These are phyloP conservation scores for Tolypocladium tropicale DNA, from an alignment of 2,329 filamentous ascomycete genomes.

Conservation along the genomic window DNA sequence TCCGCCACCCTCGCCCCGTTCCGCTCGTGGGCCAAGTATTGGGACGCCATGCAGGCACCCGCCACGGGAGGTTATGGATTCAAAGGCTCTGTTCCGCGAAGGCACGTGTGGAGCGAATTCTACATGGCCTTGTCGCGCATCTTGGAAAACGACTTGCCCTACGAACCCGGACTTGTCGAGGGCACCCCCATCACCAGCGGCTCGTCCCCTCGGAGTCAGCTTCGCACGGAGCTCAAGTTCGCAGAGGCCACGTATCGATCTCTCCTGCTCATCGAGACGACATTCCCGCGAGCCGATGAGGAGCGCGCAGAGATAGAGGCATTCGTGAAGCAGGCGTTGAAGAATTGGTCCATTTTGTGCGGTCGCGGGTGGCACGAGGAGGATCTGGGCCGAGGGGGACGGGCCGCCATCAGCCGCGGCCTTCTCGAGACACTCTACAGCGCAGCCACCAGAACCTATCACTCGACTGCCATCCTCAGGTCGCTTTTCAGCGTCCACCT, in stretches of 20 bases:
- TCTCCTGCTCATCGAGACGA: conserved; percentile 65
- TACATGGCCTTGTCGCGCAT: conserved; percentile 72
- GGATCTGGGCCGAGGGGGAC: conserved; percentile 73
- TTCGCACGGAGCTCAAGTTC: conserved; percentile 67
- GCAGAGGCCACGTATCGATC: conserved; percentile 73
- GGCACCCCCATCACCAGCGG: conserved; percentile 27
- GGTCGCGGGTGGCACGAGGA: conserved; percentile 70
- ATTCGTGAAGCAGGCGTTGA: conserved; percentile 70
- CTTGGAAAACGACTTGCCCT: conserved; percentile 55
- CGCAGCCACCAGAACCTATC: conserved; percentile 86
- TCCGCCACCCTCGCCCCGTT: conserved; percentile 45
- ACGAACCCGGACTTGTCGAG: conserved; percentile 37
- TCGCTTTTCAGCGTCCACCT: conserved; percentile 83
- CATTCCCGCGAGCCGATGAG: conserved; percentile 77
- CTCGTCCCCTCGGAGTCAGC: conserved; percentile 47
- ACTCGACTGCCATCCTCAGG: conserved; percentile 81
- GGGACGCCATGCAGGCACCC: conserved; percentile 40
- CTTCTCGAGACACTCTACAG: conserved; percentile 84
- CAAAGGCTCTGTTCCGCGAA: conserved; percentile 47
- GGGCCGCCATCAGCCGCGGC: conserved; percentile 61
- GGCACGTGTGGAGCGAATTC: conserved; percentile 75
- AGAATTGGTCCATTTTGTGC: conserved; percentile 77
- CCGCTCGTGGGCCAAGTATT: conserved; percentile 61
- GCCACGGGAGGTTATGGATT: conserved; percentile 47
- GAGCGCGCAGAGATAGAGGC: conserved; percentile 68